A percentile compares a stretch with the other conserved stretches of the same genome.
Evolutionary conservation across 225 moss, liverwort and hornwort genomes (phyloP).

Genomic region (Physcomitrellopsis africana): DNA sequence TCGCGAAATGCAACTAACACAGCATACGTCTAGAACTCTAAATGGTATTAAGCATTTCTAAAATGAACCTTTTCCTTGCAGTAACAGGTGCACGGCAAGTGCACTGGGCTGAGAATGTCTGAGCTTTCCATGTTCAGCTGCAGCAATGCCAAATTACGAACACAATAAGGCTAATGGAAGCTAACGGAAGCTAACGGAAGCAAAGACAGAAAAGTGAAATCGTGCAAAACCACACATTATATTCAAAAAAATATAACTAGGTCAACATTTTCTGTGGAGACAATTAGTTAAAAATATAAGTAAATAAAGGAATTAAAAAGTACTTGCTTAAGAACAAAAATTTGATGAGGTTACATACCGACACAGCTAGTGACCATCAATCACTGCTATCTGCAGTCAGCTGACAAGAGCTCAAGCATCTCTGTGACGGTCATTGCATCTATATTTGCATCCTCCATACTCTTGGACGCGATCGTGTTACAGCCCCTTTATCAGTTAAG

Average conservation of each 20-base stretch:
- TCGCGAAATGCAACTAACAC: no score
- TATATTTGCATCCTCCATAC: not conserved
- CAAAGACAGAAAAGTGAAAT: constrained; percentile 1
- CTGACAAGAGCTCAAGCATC: constrained; percentile 10
- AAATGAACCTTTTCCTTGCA: not conserved
- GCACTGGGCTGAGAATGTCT: constrained; percentile 6
- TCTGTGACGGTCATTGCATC: constrained; percentile 17
- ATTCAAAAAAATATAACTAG: not conserved
- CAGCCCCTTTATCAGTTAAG: constrained; percentile 11
- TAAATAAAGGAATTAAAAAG: not conserved
- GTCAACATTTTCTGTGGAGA: not conserved
- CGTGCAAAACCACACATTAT: not conserved
- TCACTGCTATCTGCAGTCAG: not conserved
- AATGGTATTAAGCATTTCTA: not conserved
- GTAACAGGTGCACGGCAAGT: not conserved
- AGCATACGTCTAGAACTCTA: not conserved
- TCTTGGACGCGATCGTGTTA: constrained; percentile 1
- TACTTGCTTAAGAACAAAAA: not conserved
- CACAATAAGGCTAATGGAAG: constrained; percentile 9
- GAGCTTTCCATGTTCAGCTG: constrained; percentile 21
- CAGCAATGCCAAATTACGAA: constrained; percentile 18
- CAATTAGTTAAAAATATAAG: not conserved
- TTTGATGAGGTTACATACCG: constrained; percentile 23
- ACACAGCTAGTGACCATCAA: constrained; percentile 10
- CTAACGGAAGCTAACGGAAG: no score